phyloP scores from a whole-genome alignment of 2,329 filamentous ascomycete species.

The Trichoderma harzianum region DNA sequence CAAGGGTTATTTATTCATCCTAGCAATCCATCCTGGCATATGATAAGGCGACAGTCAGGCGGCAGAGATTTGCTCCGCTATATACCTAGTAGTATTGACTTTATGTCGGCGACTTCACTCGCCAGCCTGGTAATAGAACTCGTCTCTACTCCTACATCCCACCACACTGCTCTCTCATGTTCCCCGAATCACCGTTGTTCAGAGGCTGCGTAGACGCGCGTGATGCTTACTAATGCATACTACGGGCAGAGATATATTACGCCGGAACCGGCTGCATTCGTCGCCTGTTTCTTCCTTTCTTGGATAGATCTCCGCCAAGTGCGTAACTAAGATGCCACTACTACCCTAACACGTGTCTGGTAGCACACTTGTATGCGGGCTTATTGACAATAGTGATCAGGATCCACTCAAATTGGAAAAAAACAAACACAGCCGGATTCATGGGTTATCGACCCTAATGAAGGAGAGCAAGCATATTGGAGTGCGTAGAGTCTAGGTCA shows the following conservation, averaged over 20 bases:
- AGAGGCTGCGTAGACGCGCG: not conserved
- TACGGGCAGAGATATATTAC: not conserved
- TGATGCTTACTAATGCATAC: not conserved
- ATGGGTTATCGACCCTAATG: not conserved
- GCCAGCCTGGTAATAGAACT: not conserved
- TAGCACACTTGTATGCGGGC: not conserved
- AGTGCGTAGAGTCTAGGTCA: not conserved
- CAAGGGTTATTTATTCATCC: too few relatives aligned
- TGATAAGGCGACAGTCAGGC: too few relatives aligned
- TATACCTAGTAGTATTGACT: not conserved
- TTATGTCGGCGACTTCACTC: not conserved
- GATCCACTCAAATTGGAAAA: not conserved
- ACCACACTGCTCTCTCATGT: not conserved
- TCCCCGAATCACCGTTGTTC: not conserved
- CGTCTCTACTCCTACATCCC: not conserved
- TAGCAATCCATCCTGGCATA: too few relatives aligned
- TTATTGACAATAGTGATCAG: not conserved
- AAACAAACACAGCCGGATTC: not conserved
- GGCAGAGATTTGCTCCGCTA: not conserved
- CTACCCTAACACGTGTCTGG: not conserved
- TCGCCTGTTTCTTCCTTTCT: not conserved
- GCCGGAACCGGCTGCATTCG: not conserved
- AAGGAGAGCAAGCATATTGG: not conserved
- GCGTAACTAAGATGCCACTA: not conserved
- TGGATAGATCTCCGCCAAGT: not conserved